A percentile compares a stretch with the other conserved stretches of the same genome.
phyloP scores from a whole-genome alignment of 1,284 basidiomycete species.

The Mycosarcoma mackinlayi region DNA sequence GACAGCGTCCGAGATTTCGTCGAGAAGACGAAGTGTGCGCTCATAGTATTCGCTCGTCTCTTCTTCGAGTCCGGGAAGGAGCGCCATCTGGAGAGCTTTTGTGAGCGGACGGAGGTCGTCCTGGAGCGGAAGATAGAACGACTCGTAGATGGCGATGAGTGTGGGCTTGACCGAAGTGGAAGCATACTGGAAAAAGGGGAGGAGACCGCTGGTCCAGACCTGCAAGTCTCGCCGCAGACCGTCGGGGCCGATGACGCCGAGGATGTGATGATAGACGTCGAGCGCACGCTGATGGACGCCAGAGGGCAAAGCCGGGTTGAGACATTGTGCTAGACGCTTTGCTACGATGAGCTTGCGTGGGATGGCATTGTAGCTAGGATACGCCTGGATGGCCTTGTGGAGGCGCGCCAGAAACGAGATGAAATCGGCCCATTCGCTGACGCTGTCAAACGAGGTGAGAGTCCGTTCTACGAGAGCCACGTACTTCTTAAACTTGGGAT shows the following conservation, averaged over 20 bases:
- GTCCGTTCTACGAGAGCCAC: conserved; percentile 89
- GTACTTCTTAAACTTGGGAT: conserved; percentile 97
- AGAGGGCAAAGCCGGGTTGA: conserved; percentile 94
- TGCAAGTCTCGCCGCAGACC: conserved; percentile 87
- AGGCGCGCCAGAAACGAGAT: conserved; percentile 95
- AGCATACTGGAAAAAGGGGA: conserved; percentile 98
- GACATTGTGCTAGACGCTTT: conserved; percentile 93
- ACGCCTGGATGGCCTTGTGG: conserved; percentile 92
- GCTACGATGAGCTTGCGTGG: conserved; percentile 93
- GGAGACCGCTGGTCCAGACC: conserved; percentile 94
- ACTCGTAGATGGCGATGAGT: conserved; percentile 58
- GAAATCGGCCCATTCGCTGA: conserved; percentile 99
- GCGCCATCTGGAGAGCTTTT: conserved; percentile 90
- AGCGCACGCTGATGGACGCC: conserved; percentile 96
- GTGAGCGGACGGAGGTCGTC: conserved; percentile 84
- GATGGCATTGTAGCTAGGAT: conserved; percentile 92
- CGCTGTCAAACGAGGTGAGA: conserved; percentile 90
- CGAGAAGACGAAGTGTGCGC: conserved; percentile 84
- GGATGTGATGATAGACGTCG: conserved; percentile 92
- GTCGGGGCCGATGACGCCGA: conserved; percentile 87
- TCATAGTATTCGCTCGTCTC: conserved; percentile 79
- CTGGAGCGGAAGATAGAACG: conserved; percentile 83
- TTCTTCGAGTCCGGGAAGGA: conserved; percentile 75
- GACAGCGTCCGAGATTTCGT: conserved; percentile 79
- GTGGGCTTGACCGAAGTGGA: conserved; percentile 77